Percentiles rank a stretch among this genome's conserved stretches.
phyloP scores from a whole-genome alignment of 352 stramenopile genomes.

The Globisporangium sylvaticum region DNA sequence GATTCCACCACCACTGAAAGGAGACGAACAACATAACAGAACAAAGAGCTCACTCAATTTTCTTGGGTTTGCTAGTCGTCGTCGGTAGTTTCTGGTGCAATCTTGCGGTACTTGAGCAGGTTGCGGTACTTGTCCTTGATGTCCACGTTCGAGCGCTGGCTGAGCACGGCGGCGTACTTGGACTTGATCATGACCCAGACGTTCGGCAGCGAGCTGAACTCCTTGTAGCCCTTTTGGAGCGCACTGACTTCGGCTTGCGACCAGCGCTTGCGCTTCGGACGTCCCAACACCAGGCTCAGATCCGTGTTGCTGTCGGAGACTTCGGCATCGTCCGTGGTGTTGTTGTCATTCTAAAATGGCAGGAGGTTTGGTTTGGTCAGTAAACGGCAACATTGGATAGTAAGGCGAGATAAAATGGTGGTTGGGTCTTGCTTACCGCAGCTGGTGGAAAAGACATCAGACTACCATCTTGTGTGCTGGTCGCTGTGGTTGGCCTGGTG shows the following conservation, averaged over 20 bases:
- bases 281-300: conserved; percentile 12
- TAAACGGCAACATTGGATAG: too few relatives aligned
- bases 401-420: too few relatives aligned
- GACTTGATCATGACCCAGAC: conserved; percentile 71
- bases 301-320: conserved; percentile 4
- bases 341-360: neutral
- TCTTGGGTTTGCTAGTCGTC: conserved; percentile 3
- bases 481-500: neutral
- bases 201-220: conserved; percentile 45
- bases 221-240: conserved; percentile 49
- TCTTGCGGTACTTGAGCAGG: conserved; percentile 40
- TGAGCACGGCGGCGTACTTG: conserved; percentile 42
- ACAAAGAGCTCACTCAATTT: neutral
- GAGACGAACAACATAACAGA: neutral
- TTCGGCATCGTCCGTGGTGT: conserved; percentile 7
- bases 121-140: conserved; percentile 87
- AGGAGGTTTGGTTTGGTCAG: neutral
- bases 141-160: conserved; percentile 62
- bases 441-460: neutral
- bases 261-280: conserved; percentile 43
- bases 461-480: neutral
- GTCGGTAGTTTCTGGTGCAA: neutral
- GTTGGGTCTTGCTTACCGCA: neutral
- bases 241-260: conserved; percentile 48
- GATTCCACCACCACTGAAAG: neutral